phyloP scores from a whole-genome alignment of 2,329 filamentous ascomycete species.

The Bipolaris gigantea region DNA sequence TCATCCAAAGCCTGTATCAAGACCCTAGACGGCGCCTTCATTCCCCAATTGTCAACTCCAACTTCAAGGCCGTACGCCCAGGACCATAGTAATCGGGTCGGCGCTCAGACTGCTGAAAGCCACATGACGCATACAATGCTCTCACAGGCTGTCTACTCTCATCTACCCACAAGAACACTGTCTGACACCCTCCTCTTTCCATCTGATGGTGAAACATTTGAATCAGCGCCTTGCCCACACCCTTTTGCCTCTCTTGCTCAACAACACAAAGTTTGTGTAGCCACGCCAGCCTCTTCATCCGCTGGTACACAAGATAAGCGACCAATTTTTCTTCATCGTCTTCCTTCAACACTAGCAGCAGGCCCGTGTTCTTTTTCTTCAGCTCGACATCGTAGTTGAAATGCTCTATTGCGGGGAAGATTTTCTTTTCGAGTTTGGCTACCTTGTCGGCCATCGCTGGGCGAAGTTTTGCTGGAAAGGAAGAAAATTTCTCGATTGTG shows the following conservation, averaged over 20 bases:
- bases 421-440: slow-evolving; percentile 52
- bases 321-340: slow-evolving; percentile 33
- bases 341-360: slow-evolving; percentile 41
- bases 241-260: slow-evolving; percentile 50
- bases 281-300: slow-evolving; percentile 42
- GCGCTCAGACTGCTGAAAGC: slow-evolving; percentile 52
- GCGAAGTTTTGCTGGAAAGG: slow-evolving; percentile 26
- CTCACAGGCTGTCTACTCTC: slow-evolving; percentile 50
- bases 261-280: slow-evolving; percentile 58
- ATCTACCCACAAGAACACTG: slow-evolving; percentile 57
- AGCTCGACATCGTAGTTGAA: slow-evolving; percentile 53
- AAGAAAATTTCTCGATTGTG: slow-evolving; percentile 17
- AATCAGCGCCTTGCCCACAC: slow-evolving; percentile 52
- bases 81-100: slow-evolving; percentile 55
- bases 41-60: slow-evolving; percentile 18
- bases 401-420: slow-evolving; percentile 56
- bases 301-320: slow-evolving; percentile 47
- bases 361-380: slow-evolving; percentile 53
- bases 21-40: slow-evolving; percentile 6
- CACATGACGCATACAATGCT: slow-evolving; percentile 50
- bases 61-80: slow-evolving; percentile 49
- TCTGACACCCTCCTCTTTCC: slow-evolving; percentile 51
- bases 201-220: slow-evolving; percentile 48
- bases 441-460: slow-evolving; percentile 23
- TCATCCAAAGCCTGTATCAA: not conserved